Evolutionary conservation across 495 filamentous ascomycete species (phyloP).

Genomic region (Chaetomium tenue): DNA sequence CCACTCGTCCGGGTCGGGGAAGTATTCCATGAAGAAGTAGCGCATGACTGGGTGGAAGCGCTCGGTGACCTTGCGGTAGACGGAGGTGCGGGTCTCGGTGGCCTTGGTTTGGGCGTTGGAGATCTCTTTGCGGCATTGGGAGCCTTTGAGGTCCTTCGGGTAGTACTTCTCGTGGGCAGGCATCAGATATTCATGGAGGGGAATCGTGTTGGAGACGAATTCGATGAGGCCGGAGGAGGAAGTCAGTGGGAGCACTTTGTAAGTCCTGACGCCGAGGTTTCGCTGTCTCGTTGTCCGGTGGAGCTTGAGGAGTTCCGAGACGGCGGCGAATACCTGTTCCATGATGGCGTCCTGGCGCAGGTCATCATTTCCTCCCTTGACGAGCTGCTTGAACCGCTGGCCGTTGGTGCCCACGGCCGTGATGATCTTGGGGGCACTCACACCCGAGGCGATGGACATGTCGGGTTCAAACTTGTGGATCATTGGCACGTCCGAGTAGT

Average conservation of each 20-base stretch:
- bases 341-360: conserved; percentile 99
- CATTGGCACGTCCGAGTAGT: conserved; percentile 73
- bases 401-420: conserved; percentile 76
- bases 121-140: conserved; percentile 74
- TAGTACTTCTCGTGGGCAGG: conserved; percentile 85
- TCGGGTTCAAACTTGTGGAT: conserved; percentile 65
- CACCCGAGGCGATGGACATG: conserved; percentile 82
- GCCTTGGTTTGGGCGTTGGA: conserved; percentile 64
- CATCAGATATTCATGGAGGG: conserved; percentile 84
- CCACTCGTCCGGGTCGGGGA: conserved; percentile 93
- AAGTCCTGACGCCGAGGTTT: conserved; percentile 84
- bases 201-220: conserved; percentile 89
- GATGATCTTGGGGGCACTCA: conserved; percentile 89
- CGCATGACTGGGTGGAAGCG: conserved; percentile 90
- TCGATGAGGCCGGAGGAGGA: conserved; percentile 88
- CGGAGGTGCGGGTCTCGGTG: conserved; percentile 65
- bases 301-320: conserved; percentile 80
- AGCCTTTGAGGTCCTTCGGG: conserved; percentile 77
- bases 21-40: conserved; percentile 96
- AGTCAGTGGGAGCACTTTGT: conserved; percentile 90
- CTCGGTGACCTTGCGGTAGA: conserved; percentile 70
- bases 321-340: conserved; percentile 98
- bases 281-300: conserved; percentile 84
- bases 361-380: conserved; percentile 93
- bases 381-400: conserved; percentile 76